Base-by-base conservation (phyloP, 164 flowering plant species). In the Tetrastigma voinierianum region DNA sequence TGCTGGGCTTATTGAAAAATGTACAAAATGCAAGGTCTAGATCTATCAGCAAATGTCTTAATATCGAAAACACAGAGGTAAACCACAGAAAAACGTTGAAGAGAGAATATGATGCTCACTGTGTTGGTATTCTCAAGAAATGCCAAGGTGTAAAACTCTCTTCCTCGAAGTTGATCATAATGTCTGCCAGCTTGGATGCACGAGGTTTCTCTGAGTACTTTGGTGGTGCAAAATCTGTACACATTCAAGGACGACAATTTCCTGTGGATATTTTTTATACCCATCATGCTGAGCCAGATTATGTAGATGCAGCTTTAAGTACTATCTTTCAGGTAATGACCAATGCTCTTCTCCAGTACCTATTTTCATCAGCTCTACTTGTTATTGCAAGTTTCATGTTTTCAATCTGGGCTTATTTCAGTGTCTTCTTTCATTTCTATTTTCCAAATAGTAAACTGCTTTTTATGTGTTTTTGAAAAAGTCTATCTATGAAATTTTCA, bases 171-270 rank as follows among this genome's bases (percentile, higher is more conserved):
- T 70, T 95, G 57, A 87, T 95, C 25, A 83, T 95, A 48, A 95
- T 90, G 97, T 95, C 99, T 77, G 96, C 99, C 14, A 95, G 99
- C 72, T 79, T 95, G 78, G 98, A 95, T 83, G 97, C 99, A 47
- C 88, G 84, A 23, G 82, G 81, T 57, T 95, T 95, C 67, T 88
- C 94, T 23, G 93, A 89, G 68, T 92, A 82, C 69, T 92, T 90
- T 71, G 85, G 88, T 70, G 91, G 94, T 70, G 98, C 97, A 67
- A 89, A 70, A 74, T 97, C 97, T 76, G 94, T 92, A 70, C 97
- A 92, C 59, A 69, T 95, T 66, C 90, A 82, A 76, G 99, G 99
- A 57, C 78, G 98, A 19, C 96, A 88, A 44, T 83, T 76, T 76
- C 97, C 92, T 60, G 94, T 92, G 21, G 98, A 92, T 64, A 81